phyloP scores from a whole-genome alignment of 176 grass and related monocot species.

The Eleusine indica region DNA sequence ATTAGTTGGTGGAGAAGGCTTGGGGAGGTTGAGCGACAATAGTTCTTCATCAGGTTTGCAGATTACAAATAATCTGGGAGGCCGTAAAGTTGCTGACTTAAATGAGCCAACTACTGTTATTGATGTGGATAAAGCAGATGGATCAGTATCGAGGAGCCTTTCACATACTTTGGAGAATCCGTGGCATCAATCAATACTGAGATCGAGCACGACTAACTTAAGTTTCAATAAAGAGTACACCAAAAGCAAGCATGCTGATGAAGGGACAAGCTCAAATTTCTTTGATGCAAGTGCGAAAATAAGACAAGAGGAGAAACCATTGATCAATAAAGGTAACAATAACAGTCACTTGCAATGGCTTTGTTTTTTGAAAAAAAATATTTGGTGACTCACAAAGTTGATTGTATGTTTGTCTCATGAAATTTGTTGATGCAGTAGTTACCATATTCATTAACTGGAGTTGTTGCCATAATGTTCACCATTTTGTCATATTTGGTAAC shows the following conservation, averaged over 20 bases:
- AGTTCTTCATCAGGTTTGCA: slow-evolving; percentile 42
- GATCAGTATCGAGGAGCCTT: slow-evolving; percentile 39
- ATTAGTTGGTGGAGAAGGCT: slow-evolving; percentile 31
- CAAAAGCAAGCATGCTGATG: slow-evolving; percentile 49
- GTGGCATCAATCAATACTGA: slow-evolving; percentile 33
- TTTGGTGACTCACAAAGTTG: slow-evolving; percentile 4
- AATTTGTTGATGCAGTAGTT: slow-evolving; percentile 6
- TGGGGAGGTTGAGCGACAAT: slow-evolving; percentile 38
- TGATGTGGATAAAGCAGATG: slow-evolving; percentile 29
- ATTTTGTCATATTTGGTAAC: neutral
- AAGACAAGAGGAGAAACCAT: slow-evolving; percentile 49
- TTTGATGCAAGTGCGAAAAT: slow-evolving; percentile 42
- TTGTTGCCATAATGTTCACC: neutral
- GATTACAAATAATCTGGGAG: slow-evolving; percentile 32
- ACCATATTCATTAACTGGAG: neutral
- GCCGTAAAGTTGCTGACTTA: slow-evolving; percentile 49
- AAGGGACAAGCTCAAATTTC: slow-evolving; percentile 68
- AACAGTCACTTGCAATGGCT: slow-evolving; percentile 13
- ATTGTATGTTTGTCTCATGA: slow-evolving; percentile 30
- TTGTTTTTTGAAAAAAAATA: neutral
- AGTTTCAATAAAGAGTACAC: slow-evolving; percentile 53
- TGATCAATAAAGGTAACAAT: slow-evolving; percentile 60
- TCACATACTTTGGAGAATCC: slow-evolving; percentile 37
- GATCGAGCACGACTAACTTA: slow-evolving; percentile 52
- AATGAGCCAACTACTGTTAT: slow-evolving; percentile 62